phyloP scores from a whole-genome alignment of 2,329 filamentous ascomycete species.

The Huntiella bhutanensis region DNA sequence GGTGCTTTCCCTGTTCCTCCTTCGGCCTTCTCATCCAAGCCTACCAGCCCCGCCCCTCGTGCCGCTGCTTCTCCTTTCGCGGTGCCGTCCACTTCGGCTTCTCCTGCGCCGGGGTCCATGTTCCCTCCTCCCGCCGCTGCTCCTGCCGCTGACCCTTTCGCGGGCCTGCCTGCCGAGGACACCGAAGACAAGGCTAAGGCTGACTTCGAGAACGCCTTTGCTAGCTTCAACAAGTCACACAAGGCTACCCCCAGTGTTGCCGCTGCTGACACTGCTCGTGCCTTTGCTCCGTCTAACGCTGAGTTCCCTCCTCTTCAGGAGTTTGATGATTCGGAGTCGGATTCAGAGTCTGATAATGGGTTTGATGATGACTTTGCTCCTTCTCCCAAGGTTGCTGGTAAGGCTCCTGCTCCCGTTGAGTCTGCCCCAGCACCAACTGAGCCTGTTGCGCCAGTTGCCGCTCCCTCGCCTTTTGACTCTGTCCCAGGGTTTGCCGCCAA shows the following conservation, averaged over 20 bases:
- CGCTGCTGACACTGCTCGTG: conserved; percentile 17
- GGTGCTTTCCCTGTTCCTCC: conserved; percentile 16
- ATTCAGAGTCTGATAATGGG: conserved; percentile 57
- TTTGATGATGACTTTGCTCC: conserved; percentile 89
- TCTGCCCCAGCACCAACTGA: conserved; percentile 12
- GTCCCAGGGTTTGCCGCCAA: conserved; percentile 13
- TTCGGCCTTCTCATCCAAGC: conserved; percentile 13
- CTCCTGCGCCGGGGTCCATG: conserved; percentile 5
- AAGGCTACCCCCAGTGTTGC: conserved; percentile 23
- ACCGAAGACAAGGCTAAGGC: conserved; percentile 48
- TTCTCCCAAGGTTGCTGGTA: conserved; percentile 24
- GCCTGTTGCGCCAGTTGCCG: conserved; percentile 5
- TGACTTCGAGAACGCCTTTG: conserved; percentile 74
- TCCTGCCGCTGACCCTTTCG: conserved; percentile 5
- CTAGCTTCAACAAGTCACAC: conserved; percentile 43
- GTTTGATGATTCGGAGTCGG: conserved; percentile 68
- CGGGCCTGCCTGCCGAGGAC: conserved; percentile 25
- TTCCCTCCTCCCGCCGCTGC: conserved; percentile 6
- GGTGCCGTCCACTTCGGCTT: conserved; percentile 11
- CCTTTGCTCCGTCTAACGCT: conserved; percentile 31
- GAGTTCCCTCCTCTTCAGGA: conserved; percentile 94
- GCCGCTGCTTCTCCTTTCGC: conserved; percentile 7
- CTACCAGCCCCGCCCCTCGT: conserved; percentile 9
- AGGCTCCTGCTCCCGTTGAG: conserved; percentile 14
- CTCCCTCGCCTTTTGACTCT: conserved; percentile 5